phyloP scores from a whole-genome alignment of 1,139 yeast species.

The Arxiozyma slooffiae region DNA sequence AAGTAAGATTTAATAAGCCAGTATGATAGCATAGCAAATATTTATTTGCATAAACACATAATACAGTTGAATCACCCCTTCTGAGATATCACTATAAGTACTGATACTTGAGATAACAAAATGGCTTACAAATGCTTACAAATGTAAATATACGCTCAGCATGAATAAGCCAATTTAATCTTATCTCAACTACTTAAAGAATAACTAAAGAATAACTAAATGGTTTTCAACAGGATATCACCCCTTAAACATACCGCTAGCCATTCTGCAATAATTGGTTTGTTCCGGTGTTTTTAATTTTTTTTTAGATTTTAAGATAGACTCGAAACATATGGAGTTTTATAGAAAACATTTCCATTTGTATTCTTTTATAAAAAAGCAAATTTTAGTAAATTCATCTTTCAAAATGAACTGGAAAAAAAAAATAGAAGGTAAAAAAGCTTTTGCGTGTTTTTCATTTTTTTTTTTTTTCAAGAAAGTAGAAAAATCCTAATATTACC shows the following conservation, averaged over 20 bases:
- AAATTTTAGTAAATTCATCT: not conserved
- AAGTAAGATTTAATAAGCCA: not conserved
- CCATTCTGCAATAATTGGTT: constrained; percentile 27
- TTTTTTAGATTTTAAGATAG: too few species aligned
- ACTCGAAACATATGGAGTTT: not conserved
- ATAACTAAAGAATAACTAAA: too few species aligned
- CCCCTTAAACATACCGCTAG: constrained; percentile 34
- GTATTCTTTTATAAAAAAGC: too few species aligned
- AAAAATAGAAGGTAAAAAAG: not conserved
- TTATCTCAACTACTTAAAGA: constrained; percentile 15
- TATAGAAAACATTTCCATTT: not conserved
- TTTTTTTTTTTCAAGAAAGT: too few species aligned
- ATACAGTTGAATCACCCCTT: not conserved
- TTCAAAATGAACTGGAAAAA: not conserved
- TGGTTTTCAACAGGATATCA: constrained; percentile 34
- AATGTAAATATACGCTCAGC: not conserved
- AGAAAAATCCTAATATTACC: not conserved
- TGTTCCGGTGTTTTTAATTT: constrained; percentile 9
- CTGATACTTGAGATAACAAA: not conserved
- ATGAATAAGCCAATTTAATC: not conserved
- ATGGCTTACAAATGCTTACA: not conserved
- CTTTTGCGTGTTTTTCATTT: not conserved
- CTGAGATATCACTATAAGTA: not conserved
- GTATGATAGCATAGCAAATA: not conserved
- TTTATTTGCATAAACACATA: too few species aligned